Percentiles rank a stretch among this genome's conserved stretches.
Conservation (phyloP, 768 basidiomycete genomes). For the Leccinum broughii region DNA sequence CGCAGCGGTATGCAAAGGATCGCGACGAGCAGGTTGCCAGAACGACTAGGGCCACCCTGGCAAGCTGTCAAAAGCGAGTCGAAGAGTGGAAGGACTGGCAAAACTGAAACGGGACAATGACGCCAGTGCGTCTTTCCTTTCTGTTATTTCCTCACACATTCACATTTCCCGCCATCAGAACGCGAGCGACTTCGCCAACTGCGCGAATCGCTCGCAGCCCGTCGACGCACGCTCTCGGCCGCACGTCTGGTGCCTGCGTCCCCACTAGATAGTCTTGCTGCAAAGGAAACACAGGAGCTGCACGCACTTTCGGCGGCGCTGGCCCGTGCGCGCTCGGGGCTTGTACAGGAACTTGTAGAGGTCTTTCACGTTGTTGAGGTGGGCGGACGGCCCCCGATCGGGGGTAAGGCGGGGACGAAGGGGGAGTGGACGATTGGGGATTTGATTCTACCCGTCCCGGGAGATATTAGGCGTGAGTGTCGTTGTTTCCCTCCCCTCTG, state of each 20-base stretch:
- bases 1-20: slow-evolving; percentile 54
- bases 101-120: slow-evolving; percentile 61
- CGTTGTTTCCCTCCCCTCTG: neutral
- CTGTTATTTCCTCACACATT: neutral
- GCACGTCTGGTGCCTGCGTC: slow-evolving; percentile 44
- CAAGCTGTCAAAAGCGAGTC: slow-evolving; percentile 48
- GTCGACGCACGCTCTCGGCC: slow-evolving; percentile 65
- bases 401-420: slow-evolving; percentile 71
- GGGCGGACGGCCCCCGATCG: slow-evolving; percentile 73
- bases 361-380: slow-evolving; percentile 85
- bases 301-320: slow-evolving; percentile 52
- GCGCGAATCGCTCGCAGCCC: slow-evolving; percentile 59
- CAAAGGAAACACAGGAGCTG: slow-evolving; percentile 51
- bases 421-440: slow-evolving; percentile 87
- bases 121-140: slow-evolving; percentile 43
- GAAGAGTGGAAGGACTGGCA: slow-evolving; percentile 51
- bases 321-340: slow-evolving; percentile 65
- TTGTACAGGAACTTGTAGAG: slow-evolving; percentile 74
- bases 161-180: slow-evolving; percentile 37
- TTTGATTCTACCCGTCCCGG: slow-evolving; percentile 77
- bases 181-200: slow-evolving; percentile 61
- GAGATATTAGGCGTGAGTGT: slow-evolving; percentile 71
- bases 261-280: slow-evolving; percentile 24
- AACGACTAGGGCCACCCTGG: slow-evolving; percentile 47
- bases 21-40: slow-evolving; percentile 57